phyloP scores from a whole-genome alignment of 2,329 filamentous ascomycete genomes.

The Diaporthe velutina region DNA sequence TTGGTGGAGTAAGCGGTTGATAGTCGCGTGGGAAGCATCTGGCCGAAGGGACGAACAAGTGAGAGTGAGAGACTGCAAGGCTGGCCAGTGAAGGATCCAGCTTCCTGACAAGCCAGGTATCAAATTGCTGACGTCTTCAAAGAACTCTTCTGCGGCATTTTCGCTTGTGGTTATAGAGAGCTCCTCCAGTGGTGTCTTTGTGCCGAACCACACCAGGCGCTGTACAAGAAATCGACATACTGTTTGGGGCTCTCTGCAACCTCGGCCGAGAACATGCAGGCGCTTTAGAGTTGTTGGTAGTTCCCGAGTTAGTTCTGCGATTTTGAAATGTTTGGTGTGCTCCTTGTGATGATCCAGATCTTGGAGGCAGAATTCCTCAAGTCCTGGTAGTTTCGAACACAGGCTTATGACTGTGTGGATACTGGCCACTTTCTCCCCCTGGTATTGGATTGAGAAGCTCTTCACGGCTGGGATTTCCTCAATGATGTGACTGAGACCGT shows the following conservation, averaged over 20 bases:
- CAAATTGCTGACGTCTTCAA: background rate
- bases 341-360: background rate
- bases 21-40: no score
- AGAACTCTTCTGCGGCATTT: background rate
- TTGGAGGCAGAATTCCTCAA: conserved; percentile 5
- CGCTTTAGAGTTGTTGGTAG: background rate
- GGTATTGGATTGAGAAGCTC: background rate
- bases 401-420: background rate
- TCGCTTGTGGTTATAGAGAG: conserved; percentile 4
- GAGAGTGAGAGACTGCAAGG: background rate
- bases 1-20: background rate
- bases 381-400: background rate
- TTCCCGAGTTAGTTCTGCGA: background rate
- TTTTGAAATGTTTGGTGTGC: background rate
- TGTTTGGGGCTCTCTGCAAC: background rate
- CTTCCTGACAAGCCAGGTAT: background rate
- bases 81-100: background rate
- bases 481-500: background rate
- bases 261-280: background rate
- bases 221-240: background rate
- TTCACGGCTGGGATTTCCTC: background rate
- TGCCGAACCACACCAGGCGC: background rate
- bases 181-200: background rate
- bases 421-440: background rate
- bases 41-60: background rate